phyloP scores from a whole-genome alignment of 257 asterid species.

The Solanum neorickii region DNA sequence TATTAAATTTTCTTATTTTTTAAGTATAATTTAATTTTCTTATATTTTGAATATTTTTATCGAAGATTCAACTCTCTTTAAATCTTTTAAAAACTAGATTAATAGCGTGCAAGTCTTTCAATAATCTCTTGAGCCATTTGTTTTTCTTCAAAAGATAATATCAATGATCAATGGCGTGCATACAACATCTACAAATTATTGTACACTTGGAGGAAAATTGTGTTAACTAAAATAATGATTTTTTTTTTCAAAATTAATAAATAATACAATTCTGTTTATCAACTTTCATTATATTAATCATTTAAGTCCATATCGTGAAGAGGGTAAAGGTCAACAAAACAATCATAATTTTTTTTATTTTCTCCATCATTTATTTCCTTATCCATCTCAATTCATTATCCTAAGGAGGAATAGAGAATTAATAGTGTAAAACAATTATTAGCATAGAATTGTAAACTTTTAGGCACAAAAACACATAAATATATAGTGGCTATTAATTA shows the following conservation, averaged over 20 bases:
- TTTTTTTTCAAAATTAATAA: neutral
- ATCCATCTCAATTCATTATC: neutral
- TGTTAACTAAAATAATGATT: neutral
- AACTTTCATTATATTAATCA: neutral
- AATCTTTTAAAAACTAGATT: neutral
- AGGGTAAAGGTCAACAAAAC: neutral
- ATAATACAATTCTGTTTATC: neutral
- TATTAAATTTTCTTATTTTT: neutral
- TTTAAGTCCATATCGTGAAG: neutral
- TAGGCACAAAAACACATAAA: neutral
- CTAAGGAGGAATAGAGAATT: neutral
- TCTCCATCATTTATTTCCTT: neutral
- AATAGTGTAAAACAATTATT: neutral
- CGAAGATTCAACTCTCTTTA: neutral
- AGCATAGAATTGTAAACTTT: neutral
- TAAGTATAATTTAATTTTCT: neutral
- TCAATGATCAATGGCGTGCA: neutral
- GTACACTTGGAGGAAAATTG: too few relatives aligned
- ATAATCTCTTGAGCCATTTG: neutral
- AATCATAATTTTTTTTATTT: neutral
- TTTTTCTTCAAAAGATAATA: neutral
- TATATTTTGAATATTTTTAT: neutral
- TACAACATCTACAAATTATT: neutral
- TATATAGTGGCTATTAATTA: neutral
- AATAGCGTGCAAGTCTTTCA: neutral